Conservation (phyloP, 2,329 filamentous ascomycete species). For the Claviceps maximensis region DNA sequence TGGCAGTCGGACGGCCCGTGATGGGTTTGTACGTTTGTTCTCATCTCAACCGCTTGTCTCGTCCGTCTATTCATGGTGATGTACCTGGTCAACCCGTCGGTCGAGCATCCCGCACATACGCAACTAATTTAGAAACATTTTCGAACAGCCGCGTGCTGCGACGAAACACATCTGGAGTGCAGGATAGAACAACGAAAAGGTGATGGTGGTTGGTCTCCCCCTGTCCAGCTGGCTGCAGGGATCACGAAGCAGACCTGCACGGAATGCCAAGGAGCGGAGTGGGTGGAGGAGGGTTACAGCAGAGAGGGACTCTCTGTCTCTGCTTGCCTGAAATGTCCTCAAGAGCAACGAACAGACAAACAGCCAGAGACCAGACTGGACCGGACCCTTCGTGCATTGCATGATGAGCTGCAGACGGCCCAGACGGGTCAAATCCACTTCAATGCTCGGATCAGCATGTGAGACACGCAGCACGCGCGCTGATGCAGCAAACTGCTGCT, state of each 20-base stretch:
- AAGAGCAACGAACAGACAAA: not conserved
- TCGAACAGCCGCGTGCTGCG: not conserved
- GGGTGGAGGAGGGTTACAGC: not conserved
- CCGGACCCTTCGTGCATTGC: slow-evolving; percentile 2
- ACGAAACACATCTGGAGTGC: not conserved
- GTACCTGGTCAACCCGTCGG: not conserved
- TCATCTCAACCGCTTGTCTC: no score
- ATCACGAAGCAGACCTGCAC: not conserved
- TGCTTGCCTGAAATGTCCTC: not conserved
- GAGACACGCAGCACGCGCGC: not conserved
- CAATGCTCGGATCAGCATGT: not conserved
- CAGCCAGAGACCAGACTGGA: not conserved
- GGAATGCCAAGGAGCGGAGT: not conserved
- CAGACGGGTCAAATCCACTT: not conserved
- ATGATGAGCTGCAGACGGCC: not conserved
- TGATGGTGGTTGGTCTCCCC: not conserved
- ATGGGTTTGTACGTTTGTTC: not conserved
- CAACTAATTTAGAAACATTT: no score
- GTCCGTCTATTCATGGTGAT: no score
- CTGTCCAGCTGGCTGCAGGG: not conserved
- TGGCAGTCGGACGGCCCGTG: not conserved
- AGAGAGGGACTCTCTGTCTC: not conserved
- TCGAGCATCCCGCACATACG: not conserved
- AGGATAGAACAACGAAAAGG: not conserved
- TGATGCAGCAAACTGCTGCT: not conserved